Base-by-base conservation (phyloP, 768 basidiomycete genomes). In the Leccinum boreale region DNA sequence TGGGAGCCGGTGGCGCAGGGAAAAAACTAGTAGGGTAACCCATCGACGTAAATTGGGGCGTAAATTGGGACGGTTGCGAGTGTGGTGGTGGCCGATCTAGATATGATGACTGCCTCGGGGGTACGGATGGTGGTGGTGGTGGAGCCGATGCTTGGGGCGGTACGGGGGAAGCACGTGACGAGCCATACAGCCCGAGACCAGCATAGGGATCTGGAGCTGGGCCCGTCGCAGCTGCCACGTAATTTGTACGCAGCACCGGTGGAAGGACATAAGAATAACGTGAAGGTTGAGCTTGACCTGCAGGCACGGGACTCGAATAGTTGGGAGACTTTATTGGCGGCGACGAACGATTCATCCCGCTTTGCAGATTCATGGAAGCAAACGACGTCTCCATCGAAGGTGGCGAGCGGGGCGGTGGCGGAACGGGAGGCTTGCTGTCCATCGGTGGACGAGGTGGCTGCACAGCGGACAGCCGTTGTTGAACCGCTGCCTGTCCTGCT, bases 401-500 rank as follows among this genome's bases (percentile, higher is more conserved):
- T n/a, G 67, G 62, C 5, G 73, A 62, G 23, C 72, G 73, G 0
- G 79, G 74, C 8, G 80, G 80, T 0, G 78, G 79, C 17, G 78
- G 79, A 6, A 80, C 78, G 3, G 75, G 66, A 11, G 81, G 79
- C 8, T 85, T 85, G 62, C 77, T 82, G 15, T 75, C 74, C 11
- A 76, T 74, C 46, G 78, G 61, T 14, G 71, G 71, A 8, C 74
- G 66, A 2, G 77, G 62, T 31, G 76, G 62, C 26, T 75, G 69
- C 14, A 76, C 65, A 4, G 77, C 62, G 2, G 86, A 75, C 4
- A 90, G 70, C 31, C 88, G 79, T 58, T 81, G 85, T 70, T 91
- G 83, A 10, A 84, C 80, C 62, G 94, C 94, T 5, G 90, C 79
- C 62, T 89, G 85, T 3, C 80, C 77, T 3, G 82, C 79, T 17